These are phyloP conservation scores for Sugiyamaella sp. DNA, from an alignment of 1,139 yeast species.

Conservation along the genomic window DNA sequence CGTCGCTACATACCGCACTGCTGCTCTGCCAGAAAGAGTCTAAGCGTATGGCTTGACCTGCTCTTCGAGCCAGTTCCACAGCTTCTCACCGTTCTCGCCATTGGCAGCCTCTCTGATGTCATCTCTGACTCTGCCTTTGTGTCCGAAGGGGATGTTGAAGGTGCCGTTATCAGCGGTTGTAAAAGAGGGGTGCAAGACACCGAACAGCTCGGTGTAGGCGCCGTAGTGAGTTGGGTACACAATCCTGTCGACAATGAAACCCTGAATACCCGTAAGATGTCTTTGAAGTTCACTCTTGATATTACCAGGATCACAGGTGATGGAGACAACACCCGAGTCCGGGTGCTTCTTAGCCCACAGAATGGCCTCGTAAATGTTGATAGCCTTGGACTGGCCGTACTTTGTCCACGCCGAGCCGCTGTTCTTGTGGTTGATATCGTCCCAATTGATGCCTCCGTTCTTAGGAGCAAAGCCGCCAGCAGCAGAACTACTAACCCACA, in stretches of 20 bases:
- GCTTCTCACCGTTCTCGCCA: conserved; percentile 38
- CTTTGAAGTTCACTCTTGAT: conserved; percentile 49
- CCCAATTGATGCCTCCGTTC: conserved; percentile 43
- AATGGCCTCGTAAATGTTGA: conserved; percentile 47
- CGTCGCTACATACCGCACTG: neutral
- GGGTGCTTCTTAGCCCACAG: conserved; percentile 45
- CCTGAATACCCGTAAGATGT: conserved; percentile 25
- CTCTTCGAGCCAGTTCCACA: conserved; percentile 40
- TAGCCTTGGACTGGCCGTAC: conserved; percentile 55
- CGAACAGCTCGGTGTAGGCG: conserved; percentile 49
- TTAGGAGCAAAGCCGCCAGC: conserved; percentile 40
- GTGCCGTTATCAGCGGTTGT: conserved; percentile 36
- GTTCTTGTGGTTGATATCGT: conserved; percentile 39
- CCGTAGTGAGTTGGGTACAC: conserved; percentile 45
- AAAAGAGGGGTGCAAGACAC: conserved; percentile 48
- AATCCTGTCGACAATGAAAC: conserved; percentile 24
- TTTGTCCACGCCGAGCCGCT: conserved; percentile 6
- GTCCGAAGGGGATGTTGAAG: conserved; percentile 46
- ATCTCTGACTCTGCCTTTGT: conserved; percentile 36
- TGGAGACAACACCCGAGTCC: conserved; percentile 27
- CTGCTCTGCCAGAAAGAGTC: neutral
- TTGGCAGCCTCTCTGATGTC: conserved; percentile 40
- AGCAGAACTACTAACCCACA: conserved; percentile 52
- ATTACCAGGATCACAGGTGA: conserved; percentile 52
- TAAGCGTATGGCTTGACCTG: conserved; percentile 26